A percentile compares a stretch with the other conserved stretches of the same genome.
phyloP scores from a whole-genome alignment of 805 yeast species.

The Yamadazyma kitorensis region DNA sequence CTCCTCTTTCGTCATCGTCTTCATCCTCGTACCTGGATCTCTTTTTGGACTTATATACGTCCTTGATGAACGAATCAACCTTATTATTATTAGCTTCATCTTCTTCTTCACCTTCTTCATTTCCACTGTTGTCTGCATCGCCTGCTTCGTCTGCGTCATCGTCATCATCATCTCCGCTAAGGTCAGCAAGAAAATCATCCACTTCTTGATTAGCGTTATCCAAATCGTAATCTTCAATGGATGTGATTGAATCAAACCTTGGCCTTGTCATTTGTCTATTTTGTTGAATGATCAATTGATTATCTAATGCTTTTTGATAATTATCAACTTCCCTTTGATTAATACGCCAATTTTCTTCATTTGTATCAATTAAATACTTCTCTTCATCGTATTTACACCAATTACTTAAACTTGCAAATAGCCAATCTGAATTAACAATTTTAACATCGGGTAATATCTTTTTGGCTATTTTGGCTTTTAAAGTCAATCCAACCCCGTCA shows the following conservation, averaged over 20 bases:
- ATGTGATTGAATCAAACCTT: slow-evolving; percentile 29
- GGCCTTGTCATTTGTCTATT: slow-evolving; percentile 19
- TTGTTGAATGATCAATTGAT: slow-evolving; percentile 16
- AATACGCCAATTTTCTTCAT: slow-evolving; percentile 43
- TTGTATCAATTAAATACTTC: slow-evolving; percentile 54
- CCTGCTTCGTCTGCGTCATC: slow-evolving; percentile 27
- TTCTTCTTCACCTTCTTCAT: slow-evolving; percentile 22
- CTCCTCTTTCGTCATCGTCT: slow-evolving; percentile 18
- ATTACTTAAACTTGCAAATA: slow-evolving; percentile 75
- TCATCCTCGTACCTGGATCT: slow-evolving; percentile 16
- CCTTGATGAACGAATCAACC: slow-evolving; percentile 26
- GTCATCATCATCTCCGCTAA: slow-evolving; percentile 36
- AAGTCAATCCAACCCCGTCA: slow-evolving; percentile 48
- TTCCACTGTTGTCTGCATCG: slow-evolving; percentile 18
- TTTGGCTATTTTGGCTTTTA: slow-evolving; percentile 79
- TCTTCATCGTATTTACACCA: slow-evolving; percentile 73
- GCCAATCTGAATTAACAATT: slow-evolving; percentile 91
- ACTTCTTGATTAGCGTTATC: slow-evolving; percentile 44
- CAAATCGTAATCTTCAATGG: slow-evolving; percentile 36
- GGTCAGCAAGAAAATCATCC: slow-evolving; percentile 47
- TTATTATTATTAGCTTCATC: slow-evolving; percentile 16
- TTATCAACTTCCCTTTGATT: slow-evolving; percentile 44
- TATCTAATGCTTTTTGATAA: slow-evolving; percentile 34
- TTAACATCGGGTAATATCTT: slow-evolving; percentile 58
- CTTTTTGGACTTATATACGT: slow-evolving; percentile 19